Evolutionary conservation across 768 basidiomycete species (phyloP).

Genomic region (Tylopilus rubrobrunneus): DNA sequence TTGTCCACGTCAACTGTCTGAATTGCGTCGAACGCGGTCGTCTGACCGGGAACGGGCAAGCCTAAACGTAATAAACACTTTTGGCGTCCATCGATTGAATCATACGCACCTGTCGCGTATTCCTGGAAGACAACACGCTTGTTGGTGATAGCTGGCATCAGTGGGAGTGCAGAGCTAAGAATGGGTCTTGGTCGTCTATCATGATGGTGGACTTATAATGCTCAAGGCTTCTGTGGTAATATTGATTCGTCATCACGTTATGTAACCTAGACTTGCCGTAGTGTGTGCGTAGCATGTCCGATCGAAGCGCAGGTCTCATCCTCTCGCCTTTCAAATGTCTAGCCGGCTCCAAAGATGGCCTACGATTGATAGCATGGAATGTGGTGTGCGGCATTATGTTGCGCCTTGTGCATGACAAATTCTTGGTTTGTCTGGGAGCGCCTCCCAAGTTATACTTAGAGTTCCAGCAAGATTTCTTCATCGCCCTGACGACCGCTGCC

Average conservation of each 20-base stretch:
- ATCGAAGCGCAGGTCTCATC: too few relatives aligned
- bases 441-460: too few relatives aligned
- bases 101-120: slow-evolving; percentile 15
- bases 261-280: background rate
- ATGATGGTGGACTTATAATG: background rate
- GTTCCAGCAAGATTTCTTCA: too few relatives aligned
- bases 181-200: background rate
- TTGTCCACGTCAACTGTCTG: slow-evolving; percentile 51
- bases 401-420: too few relatives aligned
- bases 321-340: background rate
- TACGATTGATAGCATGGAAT: background rate
- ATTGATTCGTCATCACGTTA: background rate
- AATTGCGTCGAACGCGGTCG: slow-evolving; percentile 41
- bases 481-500: background rate
- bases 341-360: background rate
- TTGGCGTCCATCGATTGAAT: background rate
- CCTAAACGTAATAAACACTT: background rate
- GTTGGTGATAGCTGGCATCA: slow-evolving; percentile 25
- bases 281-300: background rate
- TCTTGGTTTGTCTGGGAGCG: too few relatives aligned
- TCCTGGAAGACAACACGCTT: slow-evolving; percentile 35
- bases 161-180: background rate
- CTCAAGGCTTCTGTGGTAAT: background rate
- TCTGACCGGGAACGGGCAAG: slow-evolving; percentile 34
- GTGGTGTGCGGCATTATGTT: too few relatives aligned